Percentiles rank a stretch among this genome's conserved stretches.
phyloP scores from a whole-genome alignment of 176 grass and related monocot genomes.

The Triticum urartu region DNA sequence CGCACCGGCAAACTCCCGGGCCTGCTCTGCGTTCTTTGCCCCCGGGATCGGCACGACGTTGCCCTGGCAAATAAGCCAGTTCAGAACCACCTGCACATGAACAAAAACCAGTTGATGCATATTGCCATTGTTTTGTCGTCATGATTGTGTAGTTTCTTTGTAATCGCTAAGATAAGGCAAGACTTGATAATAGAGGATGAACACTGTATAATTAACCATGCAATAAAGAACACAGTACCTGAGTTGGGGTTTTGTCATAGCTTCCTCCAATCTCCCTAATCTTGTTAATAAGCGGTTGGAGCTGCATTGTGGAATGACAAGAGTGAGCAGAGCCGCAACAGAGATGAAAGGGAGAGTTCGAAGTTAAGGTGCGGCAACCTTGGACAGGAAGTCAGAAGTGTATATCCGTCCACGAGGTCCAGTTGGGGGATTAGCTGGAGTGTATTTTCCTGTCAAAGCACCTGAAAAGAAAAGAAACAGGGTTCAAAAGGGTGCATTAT shows the following conservation, averaged over 20 bases:
- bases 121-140: not conserved
- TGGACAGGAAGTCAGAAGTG: constrained; percentile 48
- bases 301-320: constrained; percentile 40
- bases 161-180: not conserved
- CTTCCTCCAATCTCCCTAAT: constrained; percentile 81
- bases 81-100: constrained; percentile 64
- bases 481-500: not conserved
- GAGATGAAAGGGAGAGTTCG: not conserved
- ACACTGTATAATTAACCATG: not conserved
- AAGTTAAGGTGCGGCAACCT: constrained; percentile 16
- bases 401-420: constrained; percentile 37
- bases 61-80: constrained; percentile 87
- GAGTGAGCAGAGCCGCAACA: constrained; percentile 4
- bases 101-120: not conserved
- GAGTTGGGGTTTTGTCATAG: constrained; percentile 74
- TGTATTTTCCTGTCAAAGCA: constrained; percentile 48
- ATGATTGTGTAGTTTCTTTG: not conserved
- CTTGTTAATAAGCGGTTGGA: constrained; percentile 83
- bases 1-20: constrained; percentile 56
- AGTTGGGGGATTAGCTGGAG: constrained; percentile 43
- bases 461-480: constrained; percentile 24
- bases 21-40: constrained; percentile 76
- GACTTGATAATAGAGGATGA: not conserved
- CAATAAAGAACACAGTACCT: constrained; percentile 42
- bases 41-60: constrained; percentile 93